Base-by-base conservation (phyloP, 2,329 filamentous ascomycete species). In the Mycosphaerelloides madeirae region DNA sequence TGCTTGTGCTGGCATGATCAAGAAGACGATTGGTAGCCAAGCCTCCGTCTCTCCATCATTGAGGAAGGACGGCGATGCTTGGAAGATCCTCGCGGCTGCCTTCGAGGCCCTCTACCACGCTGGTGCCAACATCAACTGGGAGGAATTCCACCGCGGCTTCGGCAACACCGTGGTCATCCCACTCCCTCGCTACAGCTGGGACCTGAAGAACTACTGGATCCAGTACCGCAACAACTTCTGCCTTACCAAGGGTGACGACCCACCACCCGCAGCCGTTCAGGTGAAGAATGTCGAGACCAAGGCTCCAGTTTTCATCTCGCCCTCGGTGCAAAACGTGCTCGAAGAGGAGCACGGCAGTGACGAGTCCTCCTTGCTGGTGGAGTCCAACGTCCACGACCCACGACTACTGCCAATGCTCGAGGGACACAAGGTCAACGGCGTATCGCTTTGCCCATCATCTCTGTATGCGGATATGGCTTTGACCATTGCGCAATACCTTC, bases 121-220 rank as follows among this genome's bases (percentile, higher is more conserved):
- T 1, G 82, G 81, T 0, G 53, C 80, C 1, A 64, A 71, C 3
- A 64, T 86, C 19, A 66, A 79, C 52, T 87, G 81, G 79, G 71
- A 74, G 37, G 80, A 81, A 58, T 81, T 76, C 52, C 65, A 75
- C 20, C 62, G 59, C 62, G 8, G 73, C 65, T 69, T 69, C 66
- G 55, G 64, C 66, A 29, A 55, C 69, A 0, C 48, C 22, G 29
- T 62, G 63, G 0, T 52, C 18, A 20, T 81, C 67, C 72, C 80
- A 29, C 76, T 84, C 2, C 80, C 81, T 2, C 50, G 56, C 1
- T 68, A 68, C 42, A 34, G 35, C 7, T 69, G 53, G 52, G 50
- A 68, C 31, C 40, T 56, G 6, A 66, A 67, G 48, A 59, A 57
- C 16, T 66, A 66, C 54, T 68, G 65, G 65, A 56, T 68, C 16